phyloP scores from a whole-genome alignment of 2,329 filamentous ascomycete species.

The Alternaria sp. region DNA sequence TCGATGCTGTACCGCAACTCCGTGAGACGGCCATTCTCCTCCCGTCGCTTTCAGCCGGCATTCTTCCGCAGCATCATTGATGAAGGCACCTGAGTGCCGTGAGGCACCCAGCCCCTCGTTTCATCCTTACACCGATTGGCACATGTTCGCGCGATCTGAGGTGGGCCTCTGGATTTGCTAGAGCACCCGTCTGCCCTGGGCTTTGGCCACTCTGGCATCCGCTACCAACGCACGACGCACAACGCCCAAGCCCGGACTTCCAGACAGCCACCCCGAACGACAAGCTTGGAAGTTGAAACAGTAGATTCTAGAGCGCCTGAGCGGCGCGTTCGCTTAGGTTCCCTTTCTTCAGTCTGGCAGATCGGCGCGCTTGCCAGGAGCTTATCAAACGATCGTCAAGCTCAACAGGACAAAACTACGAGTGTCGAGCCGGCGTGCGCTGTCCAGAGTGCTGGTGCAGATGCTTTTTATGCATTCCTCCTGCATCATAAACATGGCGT shows the following conservation, averaged over 20 bases:
- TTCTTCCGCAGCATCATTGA: slow-evolving; percentile 38
- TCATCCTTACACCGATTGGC: slow-evolving; percentile 30
- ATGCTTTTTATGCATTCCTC: slow-evolving; percentile 21
- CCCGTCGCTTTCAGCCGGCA: slow-evolving; percentile 42
- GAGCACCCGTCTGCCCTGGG: slow-evolving; percentile 1
- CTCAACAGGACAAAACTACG: slow-evolving; percentile 24
- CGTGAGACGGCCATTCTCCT: slow-evolving; percentile 17
- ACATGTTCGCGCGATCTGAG: slow-evolving; percentile 30
- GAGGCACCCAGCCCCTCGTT: slow-evolving; percentile 27
- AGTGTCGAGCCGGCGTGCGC: slow-evolving; percentile 18
- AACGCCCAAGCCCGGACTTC: slow-evolving; percentile 17
- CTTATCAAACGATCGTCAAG: slow-evolving; percentile 23
- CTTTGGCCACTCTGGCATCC: slow-evolving; percentile 8
- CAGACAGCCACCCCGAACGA: slow-evolving; percentile 19
- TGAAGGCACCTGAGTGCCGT: slow-evolving; percentile 30
- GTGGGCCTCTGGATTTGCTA: slow-evolving; percentile 11
- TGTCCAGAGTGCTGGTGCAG: slow-evolving; percentile 32
- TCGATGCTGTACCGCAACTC: slow-evolving; percentile 10
- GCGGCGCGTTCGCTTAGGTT: slow-evolving; percentile 10
- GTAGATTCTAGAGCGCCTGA: slow-evolving; percentile 9
- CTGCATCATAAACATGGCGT: slow-evolving; percentile 35
- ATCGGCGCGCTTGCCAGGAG: slow-evolving; percentile 17
- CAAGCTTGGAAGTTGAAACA: slow-evolving; percentile 11
- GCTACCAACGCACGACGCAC: slow-evolving; percentile 6
- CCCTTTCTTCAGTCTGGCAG: slow-evolving; percentile 10